Conservation (phyloP, 2,329 filamentous ascomycete genomes). For the Xylariaceae sp. region DNA sequence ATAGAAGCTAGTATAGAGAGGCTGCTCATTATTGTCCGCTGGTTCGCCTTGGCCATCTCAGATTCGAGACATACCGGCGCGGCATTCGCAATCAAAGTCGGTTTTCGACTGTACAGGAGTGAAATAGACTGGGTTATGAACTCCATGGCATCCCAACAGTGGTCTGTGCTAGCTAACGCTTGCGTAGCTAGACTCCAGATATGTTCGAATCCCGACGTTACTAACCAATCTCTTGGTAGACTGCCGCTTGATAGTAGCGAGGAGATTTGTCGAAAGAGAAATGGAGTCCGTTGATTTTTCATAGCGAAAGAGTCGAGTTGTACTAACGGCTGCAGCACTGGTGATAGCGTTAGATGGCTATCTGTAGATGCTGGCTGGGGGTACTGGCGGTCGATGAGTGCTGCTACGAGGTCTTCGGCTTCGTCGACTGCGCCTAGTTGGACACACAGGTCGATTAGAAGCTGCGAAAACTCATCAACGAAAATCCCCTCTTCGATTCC, state of each 20-base stretch:
- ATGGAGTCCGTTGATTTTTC: slow-evolving; percentile 30
- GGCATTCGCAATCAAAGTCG: slow-evolving; percentile 1
- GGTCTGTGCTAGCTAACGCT: slow-evolving; percentile 30
- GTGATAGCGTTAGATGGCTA: slow-evolving; percentile 28
- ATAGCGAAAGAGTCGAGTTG: slow-evolving; percentile 34
- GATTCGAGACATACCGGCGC: slow-evolving; percentile 18
- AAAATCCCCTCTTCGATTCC: slow-evolving; percentile 41
- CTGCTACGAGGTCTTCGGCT: slow-evolving; percentile 38
- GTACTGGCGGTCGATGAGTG: slow-evolving; percentile 34
- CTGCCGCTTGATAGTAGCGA: slow-evolving; percentile 32
- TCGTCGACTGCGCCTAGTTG: slow-evolving; percentile 36
- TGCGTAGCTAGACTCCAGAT: slow-evolving; percentile 39
- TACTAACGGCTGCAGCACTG: slow-evolving; percentile 30
- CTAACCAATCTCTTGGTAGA: slow-evolving; percentile 42
- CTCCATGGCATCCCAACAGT: slow-evolving; percentile 32
- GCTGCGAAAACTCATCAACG: slow-evolving; percentile 35
- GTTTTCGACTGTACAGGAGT: slow-evolving; percentile 29
- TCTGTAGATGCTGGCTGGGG: slow-evolving; percentile 33
- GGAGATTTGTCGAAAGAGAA: slow-evolving; percentile 36
- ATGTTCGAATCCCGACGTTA: slow-evolving; percentile 37
- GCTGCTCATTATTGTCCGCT: slow-evolving; percentile 39
- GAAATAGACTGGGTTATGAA: slow-evolving; percentile 36
- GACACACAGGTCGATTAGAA: slow-evolving; percentile 40
- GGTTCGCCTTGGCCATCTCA: slow-evolving; percentile 24
- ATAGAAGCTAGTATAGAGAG: slow-evolving; percentile 38